Base-by-base conservation (phyloP, 805 yeast species). In the Yarrowia sp. region DNA sequence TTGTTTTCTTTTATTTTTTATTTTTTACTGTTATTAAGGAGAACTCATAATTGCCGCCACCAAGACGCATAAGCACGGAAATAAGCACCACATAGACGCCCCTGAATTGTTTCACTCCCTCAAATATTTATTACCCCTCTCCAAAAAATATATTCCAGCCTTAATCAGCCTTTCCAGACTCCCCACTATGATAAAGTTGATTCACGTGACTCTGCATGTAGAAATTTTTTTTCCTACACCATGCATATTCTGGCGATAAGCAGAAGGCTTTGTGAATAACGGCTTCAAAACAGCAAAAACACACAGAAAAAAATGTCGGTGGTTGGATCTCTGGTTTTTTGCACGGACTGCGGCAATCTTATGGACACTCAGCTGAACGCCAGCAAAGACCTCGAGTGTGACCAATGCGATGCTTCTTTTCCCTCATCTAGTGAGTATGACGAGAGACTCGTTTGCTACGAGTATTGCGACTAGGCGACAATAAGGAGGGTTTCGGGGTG, bases 251-350 rank as follows among this genome's bases (percentile, higher is more conserved):
- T 21, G 38, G 32, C 42, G 58, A 47, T 53, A 41, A 51, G 58
- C 42, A 22, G 16, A 14, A 14, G 24, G 21, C 22, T 22, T n/a
- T 16, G 7, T 24, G 21, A 33, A 16, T 16, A 24, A 22, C 47
- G n/a, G 29, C 18, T 7, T 9, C 10, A 14, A 6, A 22, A 8
- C 13, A 18, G 16, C 25, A 19, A 25, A 27, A 22, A 31, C 21
- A 24, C 19, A 33, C 16, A 6, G 3, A 24, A 10, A 16, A 55
- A 12, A 42, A 93, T 94, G 99, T 90, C 97, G 63, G 96, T 85
- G 16, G 97, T 94, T 41, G 99, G 99, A 14, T 88, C 97, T 53
- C 82, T 94, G 69, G 93, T 94, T 63, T 94, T 94, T 75, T 94
- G 99, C 74, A 80, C 86, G 10, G 89, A 85, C 67, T 94, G 99